Conservation (phyloP, 345 rosid genomes). For the Noccaea bulbosa region DNA sequence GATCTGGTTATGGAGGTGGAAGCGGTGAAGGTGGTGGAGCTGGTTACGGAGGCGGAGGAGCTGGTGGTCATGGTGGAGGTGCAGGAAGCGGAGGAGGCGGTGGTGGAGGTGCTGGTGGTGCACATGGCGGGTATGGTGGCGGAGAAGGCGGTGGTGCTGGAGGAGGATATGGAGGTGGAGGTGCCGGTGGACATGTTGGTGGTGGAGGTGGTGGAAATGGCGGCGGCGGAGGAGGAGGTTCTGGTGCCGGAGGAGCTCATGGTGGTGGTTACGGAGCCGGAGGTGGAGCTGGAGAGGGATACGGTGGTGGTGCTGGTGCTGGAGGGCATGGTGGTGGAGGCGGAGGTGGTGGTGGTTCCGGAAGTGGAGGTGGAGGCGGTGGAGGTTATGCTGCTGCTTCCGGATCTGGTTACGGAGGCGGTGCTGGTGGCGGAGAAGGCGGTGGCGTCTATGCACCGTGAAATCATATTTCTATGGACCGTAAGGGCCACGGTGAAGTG, state of each 20-base stretch:
- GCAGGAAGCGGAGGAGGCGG: conserved; percentile 43
- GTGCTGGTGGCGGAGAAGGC: conserved; percentile 46
- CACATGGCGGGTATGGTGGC: conserved; percentile 43
- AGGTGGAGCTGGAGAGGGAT: conserved; percentile 48
- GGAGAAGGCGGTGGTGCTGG: conserved; percentile 44
- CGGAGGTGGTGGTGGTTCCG: conserved; percentile 42
- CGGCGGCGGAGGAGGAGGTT: conserved; percentile 43
- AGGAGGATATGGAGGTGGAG: conserved; percentile 42
- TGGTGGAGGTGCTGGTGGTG: conserved; percentile 42
- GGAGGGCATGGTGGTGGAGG: conserved; percentile 47
- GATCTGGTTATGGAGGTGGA: conserved; percentile 44
- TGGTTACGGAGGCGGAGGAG: conserved; percentile 44
- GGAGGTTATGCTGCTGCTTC: conserved; percentile 41
- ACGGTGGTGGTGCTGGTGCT: conserved; percentile 41
- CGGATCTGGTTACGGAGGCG: conserved; percentile 40
- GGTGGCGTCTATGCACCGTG: conserved; percentile 38
- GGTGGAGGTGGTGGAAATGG: conserved; percentile 46
- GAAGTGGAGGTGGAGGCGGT: conserved; percentile 47
- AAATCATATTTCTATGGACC: conserved; percentile 13
- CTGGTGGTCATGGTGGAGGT: conserved; percentile 38
- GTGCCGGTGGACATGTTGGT: conserved; percentile 40
- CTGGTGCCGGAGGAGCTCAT: conserved; percentile 39
- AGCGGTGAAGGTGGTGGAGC: conserved; percentile 47
- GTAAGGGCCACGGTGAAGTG: conserved; percentile 19
- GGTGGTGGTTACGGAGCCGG: conserved; percentile 43